phyloP scores from a whole-genome alignment of 2,329 filamentous ascomycete species.

The Scolecobasidium constrictum region DNA sequence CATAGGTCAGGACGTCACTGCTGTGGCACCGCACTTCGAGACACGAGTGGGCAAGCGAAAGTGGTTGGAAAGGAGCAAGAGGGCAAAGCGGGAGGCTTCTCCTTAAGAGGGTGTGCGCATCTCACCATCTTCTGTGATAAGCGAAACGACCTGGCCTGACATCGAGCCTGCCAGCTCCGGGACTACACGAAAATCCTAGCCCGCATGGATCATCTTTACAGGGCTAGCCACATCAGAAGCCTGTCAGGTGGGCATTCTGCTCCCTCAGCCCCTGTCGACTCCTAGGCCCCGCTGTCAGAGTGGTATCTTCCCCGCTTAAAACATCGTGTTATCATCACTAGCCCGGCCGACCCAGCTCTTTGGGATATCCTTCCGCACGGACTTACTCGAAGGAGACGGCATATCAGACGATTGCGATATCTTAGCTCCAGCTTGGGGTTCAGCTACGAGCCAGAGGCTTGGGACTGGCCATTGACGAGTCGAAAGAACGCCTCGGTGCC shows the following conservation, averaged over 20 bases:
- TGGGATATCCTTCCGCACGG: no score
- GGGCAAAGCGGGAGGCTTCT: constrained; percentile 24
- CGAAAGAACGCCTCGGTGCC: no score
- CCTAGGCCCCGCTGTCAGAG: neutral
- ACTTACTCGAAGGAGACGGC: no score
- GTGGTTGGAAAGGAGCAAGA: constrained; percentile 38
- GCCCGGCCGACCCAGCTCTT: neutral
- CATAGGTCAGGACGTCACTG: constrained; percentile 67
- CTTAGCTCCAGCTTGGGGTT: no score
- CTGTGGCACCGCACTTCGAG: constrained; percentile 76
- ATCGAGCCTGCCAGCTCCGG: neutral
- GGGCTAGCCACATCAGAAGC: neutral
- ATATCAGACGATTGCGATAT: no score
- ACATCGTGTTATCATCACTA: neutral
- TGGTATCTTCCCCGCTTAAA: neutral
- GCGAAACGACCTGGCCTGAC: constrained; percentile 1
- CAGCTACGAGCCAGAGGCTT: no score
- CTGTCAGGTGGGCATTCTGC: neutral
- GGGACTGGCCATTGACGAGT: no score
- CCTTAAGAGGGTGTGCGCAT: no score
- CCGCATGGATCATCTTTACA: neutral
- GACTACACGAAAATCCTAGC: neutral
- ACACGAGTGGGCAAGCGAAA: constrained; percentile 73
- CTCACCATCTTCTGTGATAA: no score
- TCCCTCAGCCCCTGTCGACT: neutral